Evolutionary conservation across 2,329 filamentous ascomycete genomes (phyloP).

Genomic region (Xylaria sp.): DNA sequence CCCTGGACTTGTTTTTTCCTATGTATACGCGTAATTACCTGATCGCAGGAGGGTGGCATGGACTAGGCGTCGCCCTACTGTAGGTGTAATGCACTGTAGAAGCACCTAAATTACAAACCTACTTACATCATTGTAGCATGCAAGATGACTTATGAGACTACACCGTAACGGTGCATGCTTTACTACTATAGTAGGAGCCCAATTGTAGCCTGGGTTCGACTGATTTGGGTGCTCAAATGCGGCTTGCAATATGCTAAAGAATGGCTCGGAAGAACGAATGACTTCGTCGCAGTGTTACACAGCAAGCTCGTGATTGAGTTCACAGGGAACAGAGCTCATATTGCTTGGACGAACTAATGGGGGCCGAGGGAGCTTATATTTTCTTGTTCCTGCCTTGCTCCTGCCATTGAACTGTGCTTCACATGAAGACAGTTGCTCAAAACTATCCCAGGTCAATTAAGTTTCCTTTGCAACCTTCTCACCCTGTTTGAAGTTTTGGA

Average conservation of each 20-base stretch:
- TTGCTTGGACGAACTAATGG: background rate
- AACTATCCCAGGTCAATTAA: no score
- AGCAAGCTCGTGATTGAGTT: background rate
- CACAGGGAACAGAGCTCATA: background rate
- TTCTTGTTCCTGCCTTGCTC: background rate
- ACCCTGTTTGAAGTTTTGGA: background rate
- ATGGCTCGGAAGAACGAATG: background rate
- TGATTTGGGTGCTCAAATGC: slow-evolving; percentile 23
- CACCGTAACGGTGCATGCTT: no score
- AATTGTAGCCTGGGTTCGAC: slow-evolving; percentile 12
- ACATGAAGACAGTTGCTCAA: no score
- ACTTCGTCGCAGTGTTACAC: background rate
- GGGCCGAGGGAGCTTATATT: background rate
- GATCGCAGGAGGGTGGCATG: slow-evolving; percentile 4
- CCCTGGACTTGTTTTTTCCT: background rate
- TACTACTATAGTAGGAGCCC: slow-evolving; percentile 14
- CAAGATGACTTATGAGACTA: slow-evolving; percentile 44
- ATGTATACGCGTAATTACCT: background rate
- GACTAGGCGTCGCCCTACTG: slow-evolving; percentile 31
- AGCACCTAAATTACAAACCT: slow-evolving; percentile 45
- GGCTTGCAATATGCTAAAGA: background rate
- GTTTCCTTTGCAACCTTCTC: background rate
- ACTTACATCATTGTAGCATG: slow-evolving; percentile 48
- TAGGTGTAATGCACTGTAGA: slow-evolving; percentile 34
- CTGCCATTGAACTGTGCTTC: no score